phyloP scores from a whole-genome alignment of 352 stramenopile species.

The Thraustotheca clavata region DNA sequence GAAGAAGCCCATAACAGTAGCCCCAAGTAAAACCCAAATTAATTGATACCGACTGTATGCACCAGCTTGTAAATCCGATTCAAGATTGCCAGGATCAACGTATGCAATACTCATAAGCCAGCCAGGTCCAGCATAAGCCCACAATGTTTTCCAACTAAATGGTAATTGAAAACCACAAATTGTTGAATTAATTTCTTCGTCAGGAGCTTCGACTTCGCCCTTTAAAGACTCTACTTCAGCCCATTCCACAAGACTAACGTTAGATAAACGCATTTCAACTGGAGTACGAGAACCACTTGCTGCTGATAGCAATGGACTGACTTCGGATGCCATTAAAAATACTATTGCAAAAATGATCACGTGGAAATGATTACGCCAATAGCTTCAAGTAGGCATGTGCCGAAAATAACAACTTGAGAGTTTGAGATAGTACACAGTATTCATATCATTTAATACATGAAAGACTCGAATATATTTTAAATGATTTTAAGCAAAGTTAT shows the following conservation, averaged over 20 bases:
- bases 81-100: slow-evolving; percentile 93
- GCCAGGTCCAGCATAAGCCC: slow-evolving; percentile 71
- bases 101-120: slow-evolving; percentile 94
- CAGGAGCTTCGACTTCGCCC: slow-evolving; percentile 7
- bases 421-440: too few species aligned
- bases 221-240: neutral
- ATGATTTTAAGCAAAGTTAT: too few species aligned
- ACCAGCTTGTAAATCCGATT: slow-evolving; percentile 92
- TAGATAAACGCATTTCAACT: neutral
- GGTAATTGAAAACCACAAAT: neutral
- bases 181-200: neutral
- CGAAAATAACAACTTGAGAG: too few species aligned
- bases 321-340: slow-evolving; percentile 4
- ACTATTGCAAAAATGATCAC: too few species aligned
- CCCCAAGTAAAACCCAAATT: slow-evolving; percentile 87
- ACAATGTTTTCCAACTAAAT: slow-evolving; percentile 60
- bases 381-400: too few species aligned
- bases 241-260: slow-evolving; percentile 10
- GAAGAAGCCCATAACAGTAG: slow-evolving; percentile 88
- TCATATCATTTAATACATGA: too few species aligned
- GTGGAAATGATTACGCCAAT: too few species aligned
- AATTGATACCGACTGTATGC: slow-evolving; percentile 85
- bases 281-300: too few species aligned
- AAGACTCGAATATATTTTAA: too few species aligned
- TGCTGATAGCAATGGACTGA: neutral